phyloP scores from a whole-genome alignment of 192 early-diverging fungal genomes.

The Coemansia sp. region DNA sequence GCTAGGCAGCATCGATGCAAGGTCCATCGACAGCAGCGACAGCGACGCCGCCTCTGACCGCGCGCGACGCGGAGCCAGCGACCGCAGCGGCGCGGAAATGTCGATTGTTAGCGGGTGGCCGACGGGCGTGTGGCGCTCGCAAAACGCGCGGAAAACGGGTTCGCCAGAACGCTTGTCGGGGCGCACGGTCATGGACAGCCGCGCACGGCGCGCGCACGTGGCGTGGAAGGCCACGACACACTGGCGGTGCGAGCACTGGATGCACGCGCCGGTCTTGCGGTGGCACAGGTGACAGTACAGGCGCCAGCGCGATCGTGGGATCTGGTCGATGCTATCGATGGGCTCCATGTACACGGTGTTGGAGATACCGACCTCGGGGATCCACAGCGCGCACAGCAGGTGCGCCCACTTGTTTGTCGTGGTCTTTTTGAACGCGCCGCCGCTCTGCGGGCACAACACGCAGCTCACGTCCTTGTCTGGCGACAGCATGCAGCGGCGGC shows the following conservation, averaged over 20 bases:
- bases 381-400: slow-evolving; percentile 94
- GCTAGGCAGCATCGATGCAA: slow-evolving; percentile 18
- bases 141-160: slow-evolving; percentile 70
- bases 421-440: slow-evolving; percentile 96
- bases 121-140: slow-evolving; percentile 89
- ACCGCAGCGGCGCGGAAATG: slow-evolving; percentile 28
- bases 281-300: slow-evolving; percentile 89
- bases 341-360: slow-evolving; percentile 98
- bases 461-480: slow-evolving; percentile 88
- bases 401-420: slow-evolving; percentile 93
- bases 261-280: slow-evolving; percentile 79
- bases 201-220: slow-evolving; percentile 86
- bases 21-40: slow-evolving; percentile 24
- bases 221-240: slow-evolving; percentile 93
- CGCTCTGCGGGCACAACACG: slow-evolving; percentile 88
- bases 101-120: slow-evolving; percentile 32
- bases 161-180: slow-evolving; percentile 60
- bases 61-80: slow-evolving; percentile 14
- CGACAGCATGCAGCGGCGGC: slow-evolving; percentile 94
- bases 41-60: slow-evolving; percentile 12
- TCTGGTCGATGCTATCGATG: slow-evolving; percentile 86
- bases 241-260: slow-evolving; percentile 89
- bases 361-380: slow-evolving; percentile 85
- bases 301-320: slow-evolving; percentile 87
- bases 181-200: slow-evolving; percentile 84